Base-by-base conservation (phyloP, 2,329 filamentous ascomycete species). In the Clonostachys byssicola region DNA sequence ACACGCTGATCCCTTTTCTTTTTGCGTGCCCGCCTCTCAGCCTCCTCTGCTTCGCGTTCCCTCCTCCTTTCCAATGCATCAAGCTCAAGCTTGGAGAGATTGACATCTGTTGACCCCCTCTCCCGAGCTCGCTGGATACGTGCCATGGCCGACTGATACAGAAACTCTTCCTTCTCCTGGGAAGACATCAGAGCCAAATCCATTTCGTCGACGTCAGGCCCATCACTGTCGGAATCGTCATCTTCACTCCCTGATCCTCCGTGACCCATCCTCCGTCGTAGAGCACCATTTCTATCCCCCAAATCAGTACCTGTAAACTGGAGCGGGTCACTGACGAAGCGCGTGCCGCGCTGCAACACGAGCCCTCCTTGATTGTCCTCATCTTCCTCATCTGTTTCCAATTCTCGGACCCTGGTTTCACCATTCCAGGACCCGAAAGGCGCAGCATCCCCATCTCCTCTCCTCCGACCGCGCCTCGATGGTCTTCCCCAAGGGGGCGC, bases 401-500 rank as follows among this genome's bases (percentile, higher is more conserved):
- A 58, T 67, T 91, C 87, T 68, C 89, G 82, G 62, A 90, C 81
- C 54, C 66, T 64, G 49, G 56, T 51, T 49, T 62, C 56, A 53
- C 55, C 53, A 49, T 54, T 73, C 60, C 62, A 63, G 47, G 55
- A 58, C 48, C 61, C 65, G 55, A 61, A 56, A 49, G 62, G 64
- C 65, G 68, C 66, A 63, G 63, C 62, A 62, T 68, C 66, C 57
- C 65, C 77, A 58, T 75, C 71, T 62, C 74, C 72, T 71, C 74
- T 81, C 76, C 80, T 82, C 78, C 81, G 78, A 73, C 78, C 83
- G 80, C 85, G 88, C 88, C 89, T 88, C 81, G 89, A 88, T 94
- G 91, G 90, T 96, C 92, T 96, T 96, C 92, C 92, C 92, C 89
- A 92, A 83, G 78, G 86, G 89, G 92, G 91, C 91, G 87, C 85